Evolutionary conservation across 768 basidiomycete genomes (phyloP), one percentile per base, ranked within the genome.

Genomic region (Leccinellum rugosiceps): DNA sequence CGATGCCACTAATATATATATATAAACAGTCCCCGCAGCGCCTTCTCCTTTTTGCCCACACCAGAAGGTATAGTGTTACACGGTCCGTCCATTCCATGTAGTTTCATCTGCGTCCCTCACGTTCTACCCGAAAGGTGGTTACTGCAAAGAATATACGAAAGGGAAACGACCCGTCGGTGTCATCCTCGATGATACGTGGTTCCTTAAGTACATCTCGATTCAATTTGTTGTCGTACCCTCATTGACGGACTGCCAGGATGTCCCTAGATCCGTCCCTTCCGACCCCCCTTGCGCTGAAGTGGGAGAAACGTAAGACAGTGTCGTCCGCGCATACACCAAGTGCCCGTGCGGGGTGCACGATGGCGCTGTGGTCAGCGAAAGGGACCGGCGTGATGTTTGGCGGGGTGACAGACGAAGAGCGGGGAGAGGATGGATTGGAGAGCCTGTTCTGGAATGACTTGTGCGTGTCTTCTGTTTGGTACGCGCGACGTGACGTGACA

Each of bases 181-280:
- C n/a, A 92, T 90, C 75, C 78, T 95, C 6, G 91, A 93, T 17
- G 93, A 97, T 66, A 92, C 90, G 0, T 97, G 93, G 94, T 77
- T 94, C 52, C 78, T 97, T 6, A 82, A 83, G 88, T 90, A 54
- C 3, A 80, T 71, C 13, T 49, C 34, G 7, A 21, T 35, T 19
- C 17, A 23, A 34, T 1, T 2, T 25, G 7, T n/a, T 4, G 2
- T 38, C 13, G 9, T 19, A 23, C 6, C 11, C 23, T 25, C 46
- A 3, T 58, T 31, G 10, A 43, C 11, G 3, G 2, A 31, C 21
- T 41, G n/a, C 38, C n/a, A 79, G 77, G 28, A 72, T 79, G 53
- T 65, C 72, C 25, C 50, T 73, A 11, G 67, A 73, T 30, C 48
- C 55, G 3, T 49, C 69, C 6, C 60, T 72, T 50, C 50, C 62